A percentile compares a stretch with the other conserved stretches of the same genome.
Evolutionary conservation across 2,329 filamentous ascomycete genomes (phyloP).

Genomic region (Alternaria infectoria): DNA sequence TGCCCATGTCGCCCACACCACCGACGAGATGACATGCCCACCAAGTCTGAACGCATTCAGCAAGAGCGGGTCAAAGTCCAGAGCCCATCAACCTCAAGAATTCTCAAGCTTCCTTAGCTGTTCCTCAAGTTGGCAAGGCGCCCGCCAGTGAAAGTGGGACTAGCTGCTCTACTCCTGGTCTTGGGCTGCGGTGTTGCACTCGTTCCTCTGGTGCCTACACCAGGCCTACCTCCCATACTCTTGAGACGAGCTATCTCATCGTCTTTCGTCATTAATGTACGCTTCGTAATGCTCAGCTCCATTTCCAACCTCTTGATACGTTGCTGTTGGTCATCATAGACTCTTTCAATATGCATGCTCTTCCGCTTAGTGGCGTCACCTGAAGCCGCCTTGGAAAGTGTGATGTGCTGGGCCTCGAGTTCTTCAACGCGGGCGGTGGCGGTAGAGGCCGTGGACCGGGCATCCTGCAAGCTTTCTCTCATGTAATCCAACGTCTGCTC

Average conservation of each 20-base stretch:
- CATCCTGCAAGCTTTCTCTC: conserved; percentile 60
- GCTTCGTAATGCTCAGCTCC: conserved; percentile 22
- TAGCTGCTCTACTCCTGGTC: conserved; percentile 34
- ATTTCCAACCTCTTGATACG: conserved; percentile 10
- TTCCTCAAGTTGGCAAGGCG: conserved; percentile 35
- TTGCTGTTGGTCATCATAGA: conserved; percentile 11
- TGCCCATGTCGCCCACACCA: not conserved
- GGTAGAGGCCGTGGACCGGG: conserved; percentile 18
- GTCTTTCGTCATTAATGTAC: conserved; percentile 24
- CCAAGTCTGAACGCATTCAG: not conserved
- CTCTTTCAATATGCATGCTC: conserved; percentile 20
- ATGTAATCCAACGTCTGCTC: conserved; percentile 62
- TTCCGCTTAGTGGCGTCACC: conserved; percentile 26
- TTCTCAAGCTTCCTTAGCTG: not conserved
- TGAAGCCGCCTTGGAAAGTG: conserved; percentile 24
- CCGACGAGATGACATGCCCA: not conserved
- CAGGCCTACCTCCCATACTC: conserved; percentile 22
- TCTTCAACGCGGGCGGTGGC: conserved; percentile 11
- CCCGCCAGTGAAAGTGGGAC: conserved; percentile 29
- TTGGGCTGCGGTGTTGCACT: conserved; percentile 40
- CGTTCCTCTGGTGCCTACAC: conserved; percentile 35
- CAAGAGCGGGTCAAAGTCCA: not conserved
- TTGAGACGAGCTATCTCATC: conserved; percentile 31
- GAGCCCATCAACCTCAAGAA: not conserved
- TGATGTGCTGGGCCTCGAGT: conserved; percentile 20